Evolutionary conservation across 2,329 filamentous ascomycete genomes (phyloP).

Genomic region (Proliferodiscus dingleyae): DNA sequence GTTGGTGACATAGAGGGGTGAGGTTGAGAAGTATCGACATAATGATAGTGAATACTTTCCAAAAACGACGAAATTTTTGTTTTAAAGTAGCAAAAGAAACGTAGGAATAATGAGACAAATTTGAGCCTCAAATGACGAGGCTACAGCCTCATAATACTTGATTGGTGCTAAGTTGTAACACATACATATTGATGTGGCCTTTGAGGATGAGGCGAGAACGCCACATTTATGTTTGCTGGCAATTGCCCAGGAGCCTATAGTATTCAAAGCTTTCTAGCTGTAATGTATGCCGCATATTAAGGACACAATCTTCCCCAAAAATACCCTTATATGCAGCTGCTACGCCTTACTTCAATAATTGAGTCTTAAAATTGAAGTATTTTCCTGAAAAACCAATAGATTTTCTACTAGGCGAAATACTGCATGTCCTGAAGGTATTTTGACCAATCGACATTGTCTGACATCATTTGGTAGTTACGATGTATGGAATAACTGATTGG

Average conservation of each 20-base stretch:
- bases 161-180: slow-evolving; percentile 3
- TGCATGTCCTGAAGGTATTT: no score
- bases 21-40: background rate
- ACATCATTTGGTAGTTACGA: no score
- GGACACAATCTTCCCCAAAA: no score
- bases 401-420: no score
- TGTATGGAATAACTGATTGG: no score
- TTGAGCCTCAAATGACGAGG: background rate
- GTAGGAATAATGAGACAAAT: background rate
- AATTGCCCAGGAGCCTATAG: background rate
- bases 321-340: no score
- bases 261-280: no score
- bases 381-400: no score
- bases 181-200: slow-evolving; percentile 5
- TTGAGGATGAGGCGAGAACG: slow-evolving; percentile 7
- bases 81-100: background rate
- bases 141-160: slow-evolving; percentile 5
- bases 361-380: no score
- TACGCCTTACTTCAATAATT: no score
- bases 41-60: background rate
- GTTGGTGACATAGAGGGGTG: background rate
- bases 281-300: no score
- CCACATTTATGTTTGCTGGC: slow-evolving; percentile 14
- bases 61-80: background rate
- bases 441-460: no score